These are phyloP conservation scores for Puccinia horiana DNA, from an alignment of 1,284 basidiomycete species.

Conservation along the genomic window DNA sequence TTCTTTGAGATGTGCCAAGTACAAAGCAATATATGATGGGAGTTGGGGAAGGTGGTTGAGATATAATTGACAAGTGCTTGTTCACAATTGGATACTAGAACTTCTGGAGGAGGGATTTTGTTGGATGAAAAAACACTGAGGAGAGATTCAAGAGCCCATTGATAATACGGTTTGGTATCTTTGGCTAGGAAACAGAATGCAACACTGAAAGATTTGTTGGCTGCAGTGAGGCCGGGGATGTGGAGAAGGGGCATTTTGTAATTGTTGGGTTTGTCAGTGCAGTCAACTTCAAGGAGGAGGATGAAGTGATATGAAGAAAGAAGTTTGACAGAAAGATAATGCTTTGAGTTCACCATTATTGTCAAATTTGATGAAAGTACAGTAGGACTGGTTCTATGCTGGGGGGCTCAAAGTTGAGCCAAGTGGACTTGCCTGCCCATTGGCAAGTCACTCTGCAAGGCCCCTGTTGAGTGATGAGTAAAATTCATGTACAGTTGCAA, in stretches of 20 bases:
- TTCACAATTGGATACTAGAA: neutral
- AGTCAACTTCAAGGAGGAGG: neutral
- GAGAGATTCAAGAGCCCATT: neutral
- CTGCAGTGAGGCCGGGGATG: neutral
- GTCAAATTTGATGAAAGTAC: no score
- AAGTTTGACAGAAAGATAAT: no score
- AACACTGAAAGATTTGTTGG: neutral
- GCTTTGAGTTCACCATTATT: no score
- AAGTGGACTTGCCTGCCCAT: no score
- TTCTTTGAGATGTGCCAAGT: neutral
- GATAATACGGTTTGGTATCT: neutral
- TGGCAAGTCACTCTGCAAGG: no score
- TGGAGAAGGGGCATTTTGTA: neutral
- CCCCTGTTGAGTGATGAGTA: no score
- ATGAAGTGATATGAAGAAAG: no score
- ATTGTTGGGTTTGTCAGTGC: neutral
- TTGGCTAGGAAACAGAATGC: neutral
- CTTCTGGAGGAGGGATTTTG: neutral
- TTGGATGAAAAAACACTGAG: neutral
- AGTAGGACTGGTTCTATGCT: no score
- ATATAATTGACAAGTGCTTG: neutral
- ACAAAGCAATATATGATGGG: no score
- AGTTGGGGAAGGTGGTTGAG: neutral
- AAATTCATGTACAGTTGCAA: no score
- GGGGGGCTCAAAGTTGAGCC: no score